Base-by-base conservation (phyloP, 2,329 filamentous ascomycete genomes). In the Paraphoma sp. region DNA sequence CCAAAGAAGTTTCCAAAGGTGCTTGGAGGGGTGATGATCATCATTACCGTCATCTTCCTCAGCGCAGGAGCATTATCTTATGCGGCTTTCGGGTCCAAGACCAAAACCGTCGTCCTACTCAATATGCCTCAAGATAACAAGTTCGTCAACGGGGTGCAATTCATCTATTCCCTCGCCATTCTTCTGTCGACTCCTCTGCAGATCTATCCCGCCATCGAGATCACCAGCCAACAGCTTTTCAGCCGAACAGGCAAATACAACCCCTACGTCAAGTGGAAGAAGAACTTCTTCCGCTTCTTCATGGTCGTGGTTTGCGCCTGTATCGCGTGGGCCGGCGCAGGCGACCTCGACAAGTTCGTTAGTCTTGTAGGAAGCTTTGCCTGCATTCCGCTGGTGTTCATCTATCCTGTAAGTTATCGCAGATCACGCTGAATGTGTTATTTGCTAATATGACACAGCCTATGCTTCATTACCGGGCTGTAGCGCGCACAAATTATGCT, bases 191-290 rank as follows among this genome's bases (percentile, higher is more conserved):
- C 95, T 0, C 95, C 95, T 6, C 82, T 99, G 56, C 96, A 99
- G 74, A 93, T 99, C 65, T 99, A 98, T 83, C 95, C 95, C 0
- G 95, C 95, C 43, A 98, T 99, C 70, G 90, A 94, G 72, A 99
- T 99, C 71, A 92, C 92, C 33, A 93, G 96, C 78, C 97, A 96
- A 68, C 92, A 93, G 64, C 83, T 98, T 6, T 99, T 98, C 77
- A 96, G 91, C 23, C 86, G 90, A 72, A 97, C 93, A 60, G 93
- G 95, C 67, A 99, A 99, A 79, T 97, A 97, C 80, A 97, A 98
- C 74, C 93, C 93, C 0, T 95, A 92, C 73, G 96, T 99, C 82
- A 99, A 99, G 82, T 99, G 95, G 95, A 91, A 98, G 84, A 99
- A 99, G 87, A 99, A 99, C 68, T 82, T 90, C 33, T 99, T 97